Evolutionary conservation across 139 green algal species (phyloP), one percentile per base, ranked within the genome.

Genomic region (Auxenochlorella pyrenoidosa): DNA sequence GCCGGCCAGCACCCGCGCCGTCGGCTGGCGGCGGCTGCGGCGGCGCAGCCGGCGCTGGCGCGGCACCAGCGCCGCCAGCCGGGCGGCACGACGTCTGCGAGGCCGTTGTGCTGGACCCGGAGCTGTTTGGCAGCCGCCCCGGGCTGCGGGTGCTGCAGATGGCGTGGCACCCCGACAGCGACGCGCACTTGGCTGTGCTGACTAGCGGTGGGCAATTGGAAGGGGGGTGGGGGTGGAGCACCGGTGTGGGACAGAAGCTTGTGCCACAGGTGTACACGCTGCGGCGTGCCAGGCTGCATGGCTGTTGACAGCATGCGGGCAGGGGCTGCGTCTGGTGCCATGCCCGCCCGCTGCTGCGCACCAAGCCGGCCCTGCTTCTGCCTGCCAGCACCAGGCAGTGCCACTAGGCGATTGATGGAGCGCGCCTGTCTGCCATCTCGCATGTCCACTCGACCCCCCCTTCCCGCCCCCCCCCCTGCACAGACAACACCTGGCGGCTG

Each of bases 101-200:
- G 36, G 83, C 65, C 5, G 87, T 79, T 36, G n/a, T 65, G 21
- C 83, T 93, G 40, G 90, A 93, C 34, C 24, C 66, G 3, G 59
- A 72, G 41, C 86, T 92, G 58, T 92, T 94, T 72, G 51, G 41
- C 21, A 43, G 26, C 21, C 88, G 83, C 24, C 90, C 91, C 43
- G 90, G 85, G 34, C 88, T 93, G 70, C 87, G 89, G 19, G 54
- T 92, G 59, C 88, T 93, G 85, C 87, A 92, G 80, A 38, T 91
- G 18, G 75, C 36, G 12, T 93, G 91, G 90, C 87, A 93, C 47
- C 90, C 91, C 32, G 66, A 88, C 82, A 92, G 88, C 79, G 89
- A 93, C 30, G 44, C 32, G 30, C 91, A 94, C 88, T 65, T 94
- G 76, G 90, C 88, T 51, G 83, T 93, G 59, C 76, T 94, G 30